Evolutionary conservation across 441 rosid genomes (phyloP).

Genomic region (Euphorbia schlechtendalii): DNA sequence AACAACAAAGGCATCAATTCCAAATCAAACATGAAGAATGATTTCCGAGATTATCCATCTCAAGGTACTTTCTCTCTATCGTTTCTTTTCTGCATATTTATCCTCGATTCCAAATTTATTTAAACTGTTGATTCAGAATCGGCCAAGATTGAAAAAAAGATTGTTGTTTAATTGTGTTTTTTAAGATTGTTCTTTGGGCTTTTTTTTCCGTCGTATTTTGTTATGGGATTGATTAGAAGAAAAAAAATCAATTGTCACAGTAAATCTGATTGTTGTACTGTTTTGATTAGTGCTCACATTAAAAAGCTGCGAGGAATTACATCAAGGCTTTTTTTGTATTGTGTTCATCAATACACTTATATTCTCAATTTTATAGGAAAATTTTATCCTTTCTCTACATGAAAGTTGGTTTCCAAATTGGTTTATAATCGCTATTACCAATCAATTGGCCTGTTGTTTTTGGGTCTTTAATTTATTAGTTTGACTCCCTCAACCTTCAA

Average conservation of each 20-base stretch:
- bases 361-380: too few species aligned
- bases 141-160: background rate
- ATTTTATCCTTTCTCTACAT: too few species aligned
- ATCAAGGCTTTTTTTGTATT: background rate
- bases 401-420: too few species aligned
- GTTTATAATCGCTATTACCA: too few species aligned
- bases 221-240: background rate
- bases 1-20: background rate
- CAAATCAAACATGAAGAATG: conserved; percentile 13
- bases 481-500: background rate
- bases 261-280: background rate
- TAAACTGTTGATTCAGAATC: background rate
- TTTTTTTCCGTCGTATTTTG: conserved; percentile 5
- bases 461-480: background rate
- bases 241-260: too few species aligned
- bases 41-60: conserved; percentile 20
- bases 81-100: background rate
- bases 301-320: background rate
- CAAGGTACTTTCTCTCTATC: conserved; percentile 17
- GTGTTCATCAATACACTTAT: background rate
- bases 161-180: background rate
- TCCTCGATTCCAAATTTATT: background rate
- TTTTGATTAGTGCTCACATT: background rate
- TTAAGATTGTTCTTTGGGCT: background rate
- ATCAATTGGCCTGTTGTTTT: background rate